phyloP scores from a whole-genome alignment of 2,329 filamentous ascomycete genomes.

The Escovopsis sp. region DNA sequence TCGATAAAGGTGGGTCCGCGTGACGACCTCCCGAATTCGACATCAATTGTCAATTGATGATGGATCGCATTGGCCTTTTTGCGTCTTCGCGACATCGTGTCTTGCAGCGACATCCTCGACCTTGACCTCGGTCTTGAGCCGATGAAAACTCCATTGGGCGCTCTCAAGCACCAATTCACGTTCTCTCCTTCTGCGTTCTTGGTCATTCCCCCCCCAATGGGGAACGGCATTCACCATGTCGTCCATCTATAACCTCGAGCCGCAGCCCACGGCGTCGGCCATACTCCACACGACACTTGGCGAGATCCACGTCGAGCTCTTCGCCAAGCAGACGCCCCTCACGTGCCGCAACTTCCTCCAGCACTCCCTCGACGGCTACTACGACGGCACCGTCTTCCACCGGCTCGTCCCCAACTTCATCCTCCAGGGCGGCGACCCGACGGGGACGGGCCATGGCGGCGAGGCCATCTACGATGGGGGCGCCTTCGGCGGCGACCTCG shows the following conservation, averaged over 20 bases:
- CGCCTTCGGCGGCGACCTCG: conserved; percentile 54
- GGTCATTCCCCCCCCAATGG: too few species aligned
- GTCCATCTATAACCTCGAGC: conserved; percentile 83
- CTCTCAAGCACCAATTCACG: too few species aligned
- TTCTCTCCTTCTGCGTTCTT: too few species aligned
- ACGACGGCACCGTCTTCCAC: conserved; percentile 87
- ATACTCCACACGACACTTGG: conserved; percentile 81
- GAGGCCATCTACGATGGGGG: conserved; percentile 85
- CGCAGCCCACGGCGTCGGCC: conserved; percentile 82
- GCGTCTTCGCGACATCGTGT: background rate
- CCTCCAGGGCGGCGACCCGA: conserved; percentile 87
- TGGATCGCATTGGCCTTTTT: too few species aligned
- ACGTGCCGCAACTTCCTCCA: conserved; percentile 93
- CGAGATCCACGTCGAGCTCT: conserved; percentile 82
- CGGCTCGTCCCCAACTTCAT: conserved; percentile 85
- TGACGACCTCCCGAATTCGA: background rate
- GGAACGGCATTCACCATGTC: conserved; percentile 44
- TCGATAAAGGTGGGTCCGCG: background rate
- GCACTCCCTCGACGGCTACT: conserved; percentile 88
- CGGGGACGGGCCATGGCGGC: conserved; percentile 79
- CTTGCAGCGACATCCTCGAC: background rate
- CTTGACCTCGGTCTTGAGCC: too few species aligned
- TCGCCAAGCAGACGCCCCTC: conserved; percentile 84
- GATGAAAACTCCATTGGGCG: too few species aligned
- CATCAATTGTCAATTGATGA: too few species aligned